A percentile compares a stretch with the other conserved stretches of the same genome.
Conservation (phyloP, 257 asterid genomes). For the Euphrasia confusa region DNA sequence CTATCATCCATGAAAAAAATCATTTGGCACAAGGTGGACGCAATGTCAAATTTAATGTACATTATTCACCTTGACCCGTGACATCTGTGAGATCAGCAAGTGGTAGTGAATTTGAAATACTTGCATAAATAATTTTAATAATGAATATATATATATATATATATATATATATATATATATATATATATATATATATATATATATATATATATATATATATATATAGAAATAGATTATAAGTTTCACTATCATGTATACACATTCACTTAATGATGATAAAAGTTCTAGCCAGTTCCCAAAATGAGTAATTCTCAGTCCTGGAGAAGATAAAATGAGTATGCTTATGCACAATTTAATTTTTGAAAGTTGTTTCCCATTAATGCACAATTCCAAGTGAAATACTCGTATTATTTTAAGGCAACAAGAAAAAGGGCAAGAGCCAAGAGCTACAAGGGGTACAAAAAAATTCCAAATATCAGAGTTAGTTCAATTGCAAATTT, state of each 20-base stretch:
- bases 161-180: not conserved
- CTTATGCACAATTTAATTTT: not conserved
- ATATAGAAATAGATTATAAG: not conserved
- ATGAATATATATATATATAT: not conserved
- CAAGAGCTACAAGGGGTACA: not conserved
- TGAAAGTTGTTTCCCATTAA: not conserved
- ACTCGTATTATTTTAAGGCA: not conserved
- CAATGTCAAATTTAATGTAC: not conserved
- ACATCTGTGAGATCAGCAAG: slow-evolving; percentile 14
- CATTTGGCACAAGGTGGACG: not conserved
- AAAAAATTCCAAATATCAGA: not conserved
- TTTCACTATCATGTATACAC: not conserved
- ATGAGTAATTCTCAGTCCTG: not conserved
- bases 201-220: not conserved
- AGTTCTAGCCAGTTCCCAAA: not conserved
- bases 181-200: not conserved
- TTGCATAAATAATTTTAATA: not conserved
- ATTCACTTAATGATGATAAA: no score
- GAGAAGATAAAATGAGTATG: not conserved
- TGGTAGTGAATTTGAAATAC: slow-evolving; percentile 14
- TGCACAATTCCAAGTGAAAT: not conserved
- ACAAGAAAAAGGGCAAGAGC: not conserved
- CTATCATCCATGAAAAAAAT: not conserved
- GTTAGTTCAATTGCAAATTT: not conserved
- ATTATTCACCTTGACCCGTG: not conserved